A percentile compares a stretch with the other conserved stretches of the same genome.
Evolutionary conservation across 1,284 basidiomycete genomes (phyloP).

Genomic region (Grifola frondosa): DNA sequence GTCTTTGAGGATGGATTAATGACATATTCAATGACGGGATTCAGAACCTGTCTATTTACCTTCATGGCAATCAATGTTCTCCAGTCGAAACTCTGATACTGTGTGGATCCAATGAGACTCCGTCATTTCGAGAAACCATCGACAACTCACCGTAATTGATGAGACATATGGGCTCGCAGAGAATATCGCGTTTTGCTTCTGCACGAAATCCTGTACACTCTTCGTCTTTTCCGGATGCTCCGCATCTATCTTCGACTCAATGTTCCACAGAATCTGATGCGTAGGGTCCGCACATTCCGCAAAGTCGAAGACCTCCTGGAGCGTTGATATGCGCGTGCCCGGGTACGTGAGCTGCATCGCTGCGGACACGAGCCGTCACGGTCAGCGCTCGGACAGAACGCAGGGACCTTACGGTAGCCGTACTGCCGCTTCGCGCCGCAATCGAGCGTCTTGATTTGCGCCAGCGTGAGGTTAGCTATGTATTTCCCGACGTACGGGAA

Average conservation of each 20-base stretch:
- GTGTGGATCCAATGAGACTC: conserved; percentile 5
- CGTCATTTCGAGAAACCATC: neutral
- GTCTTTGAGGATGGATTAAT: conserved; percentile 31
- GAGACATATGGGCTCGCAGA: conserved; percentile 52
- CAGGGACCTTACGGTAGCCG: conserved; percentile 53
- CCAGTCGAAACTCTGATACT: conserved; percentile 82
- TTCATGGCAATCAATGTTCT: conserved; percentile 70
- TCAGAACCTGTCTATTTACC: conserved; percentile 30
- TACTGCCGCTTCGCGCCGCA: conserved; percentile 69
- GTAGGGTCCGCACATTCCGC: conserved; percentile 67
- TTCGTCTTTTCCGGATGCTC: conserved; percentile 54
- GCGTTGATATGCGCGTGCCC: conserved; percentile 67
- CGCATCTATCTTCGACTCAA: conserved; percentile 78
- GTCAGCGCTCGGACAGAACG: neutral
- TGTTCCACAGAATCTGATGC: conserved; percentile 66
- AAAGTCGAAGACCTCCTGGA: conserved; percentile 75
- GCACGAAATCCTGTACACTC: conserved; percentile 66
- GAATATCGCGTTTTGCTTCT: conserved; percentile 58
- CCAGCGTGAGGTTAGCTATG: conserved; percentile 73
- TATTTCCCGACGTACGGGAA: conserved; percentile 76
- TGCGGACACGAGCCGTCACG: conserved; percentile 23
- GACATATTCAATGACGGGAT: neutral
- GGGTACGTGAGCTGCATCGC: conserved; percentile 66
- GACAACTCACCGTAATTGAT: conserved; percentile 57
- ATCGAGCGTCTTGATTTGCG: conserved; percentile 75